Conservation (phyloP, 495 filamentous ascomycete genomes). For the Melanomma pulvis-pyrius region DNA sequence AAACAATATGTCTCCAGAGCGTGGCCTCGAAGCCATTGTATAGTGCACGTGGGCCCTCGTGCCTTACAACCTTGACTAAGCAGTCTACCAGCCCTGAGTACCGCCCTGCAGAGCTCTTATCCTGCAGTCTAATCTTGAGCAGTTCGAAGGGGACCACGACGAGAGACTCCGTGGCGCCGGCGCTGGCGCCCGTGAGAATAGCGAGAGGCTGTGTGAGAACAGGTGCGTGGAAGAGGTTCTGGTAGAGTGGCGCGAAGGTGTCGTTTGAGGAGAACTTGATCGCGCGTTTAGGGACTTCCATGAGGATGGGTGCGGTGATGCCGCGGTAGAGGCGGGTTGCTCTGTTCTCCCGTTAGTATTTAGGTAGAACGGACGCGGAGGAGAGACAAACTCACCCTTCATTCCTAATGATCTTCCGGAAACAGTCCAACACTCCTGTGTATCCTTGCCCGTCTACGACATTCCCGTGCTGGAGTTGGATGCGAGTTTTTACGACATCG, state of each 20-base stretch:
- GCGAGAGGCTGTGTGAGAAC: conserved; percentile 25
- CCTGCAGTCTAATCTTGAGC: conserved; percentile 32
- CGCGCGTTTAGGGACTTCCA: conserved; percentile 32
- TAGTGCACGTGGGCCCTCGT: conserved; percentile 24
- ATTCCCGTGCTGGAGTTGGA: conserved; percentile 31
- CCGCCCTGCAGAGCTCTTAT: conserved; percentile 21
- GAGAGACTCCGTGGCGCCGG: conserved; percentile 28
- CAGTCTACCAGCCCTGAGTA: conserved; percentile 30
- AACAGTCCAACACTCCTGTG: conserved; percentile 28
- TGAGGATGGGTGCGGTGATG: conserved; percentile 30
- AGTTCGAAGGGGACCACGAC: conserved; percentile 35
- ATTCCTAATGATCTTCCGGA: conserved; percentile 32
- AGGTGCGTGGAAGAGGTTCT: conserved; percentile 19
- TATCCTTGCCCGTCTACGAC: conserved; percentile 27
- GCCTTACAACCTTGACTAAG: conserved; percentile 22
- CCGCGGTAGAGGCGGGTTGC: conserved; percentile 26
- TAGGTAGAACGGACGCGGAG: neutral
- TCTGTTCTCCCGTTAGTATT: neutral
- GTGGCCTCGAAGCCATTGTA: conserved; percentile 35
- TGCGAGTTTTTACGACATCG: conserved; percentile 31
- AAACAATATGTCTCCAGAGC: conserved; percentile 34
- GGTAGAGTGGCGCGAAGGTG: conserved; percentile 27
- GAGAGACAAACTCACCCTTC: conserved; percentile 10
- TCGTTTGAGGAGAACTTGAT: conserved; percentile 36
- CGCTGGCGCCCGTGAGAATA: conserved; percentile 30